Evolutionary conservation across 805 yeast genomes (phyloP), one percentile per base, ranked within the genome.

Genomic region (Candida tallmaniae): DNA sequence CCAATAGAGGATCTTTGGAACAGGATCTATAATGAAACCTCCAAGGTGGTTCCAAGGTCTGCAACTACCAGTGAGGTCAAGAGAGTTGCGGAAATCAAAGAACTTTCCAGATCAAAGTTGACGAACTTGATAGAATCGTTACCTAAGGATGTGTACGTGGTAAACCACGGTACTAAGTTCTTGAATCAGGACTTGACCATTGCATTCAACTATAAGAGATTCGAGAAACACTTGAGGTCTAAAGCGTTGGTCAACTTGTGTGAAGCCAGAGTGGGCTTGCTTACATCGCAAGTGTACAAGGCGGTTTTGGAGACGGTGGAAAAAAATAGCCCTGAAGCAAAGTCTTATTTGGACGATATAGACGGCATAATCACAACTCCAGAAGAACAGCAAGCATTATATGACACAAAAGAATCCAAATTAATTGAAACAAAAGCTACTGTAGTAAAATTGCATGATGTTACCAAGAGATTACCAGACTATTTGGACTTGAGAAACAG

Each of bases 211-310:
- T 64, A 83, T 33, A 72, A 75, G 21, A 66, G 93, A 45, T 88
- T 74, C 46, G 68, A 83, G 33, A 81, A 86, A 50, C 60, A 73
- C 22, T 68, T 80, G 48, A 72, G 97, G 44, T 70, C 83, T 8
- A 55, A 63, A 29, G 83, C 83, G 45, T 65, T 93, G 11, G 74
- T 66, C 1, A 74, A 74, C 22, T 68, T 83, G 32, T 83, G 81
- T 10, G 65, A 70, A 20, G 80, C 82, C 29, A 70, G 86, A 35
- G 58, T 88, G 21, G 97, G 97, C 3, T 58, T 69, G 5, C 56
- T 83, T 2, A 68, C 94, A 0, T 69, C 93, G 0, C 57, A 66
- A 28, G 69, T 93, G 8, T 90, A 84, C 52, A 65, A 67, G 29
- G 55, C 68, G 8, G 76, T 80, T 3, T 68, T 93, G 38, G 45